phyloP scores from a whole-genome alignment of 2,329 filamentous ascomycete species.

The Hypoxylon sp. region DNA sequence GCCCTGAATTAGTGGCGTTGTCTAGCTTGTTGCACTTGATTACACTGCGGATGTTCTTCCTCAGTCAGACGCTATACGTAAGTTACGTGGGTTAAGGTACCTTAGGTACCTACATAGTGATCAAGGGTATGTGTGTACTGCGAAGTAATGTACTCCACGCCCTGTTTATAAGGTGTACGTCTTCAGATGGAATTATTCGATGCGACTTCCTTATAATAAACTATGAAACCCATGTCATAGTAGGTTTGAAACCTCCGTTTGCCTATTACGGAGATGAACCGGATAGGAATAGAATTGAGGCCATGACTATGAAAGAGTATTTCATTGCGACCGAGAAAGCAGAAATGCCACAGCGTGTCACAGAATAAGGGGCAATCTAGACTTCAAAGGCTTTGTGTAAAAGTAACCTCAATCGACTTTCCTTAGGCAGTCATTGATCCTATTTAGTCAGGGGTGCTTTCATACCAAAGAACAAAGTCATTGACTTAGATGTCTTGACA shows the following conservation, averaged over 20 bases:
- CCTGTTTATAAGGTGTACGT: background rate
- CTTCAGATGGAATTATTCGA: background rate
- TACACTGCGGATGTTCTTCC: background rate
- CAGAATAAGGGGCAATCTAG: background rate
- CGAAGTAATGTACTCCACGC: background rate
- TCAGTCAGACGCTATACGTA: background rate
- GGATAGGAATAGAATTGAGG: background rate
- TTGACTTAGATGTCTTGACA: background rate
- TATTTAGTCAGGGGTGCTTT: background rate
- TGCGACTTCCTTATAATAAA: background rate
- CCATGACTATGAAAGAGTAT: background rate
- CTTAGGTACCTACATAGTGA: no score
- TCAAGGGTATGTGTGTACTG: background rate
- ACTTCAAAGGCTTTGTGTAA: background rate
- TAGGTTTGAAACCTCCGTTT: background rate
- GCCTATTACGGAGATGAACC: background rate
- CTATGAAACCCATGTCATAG: background rate
- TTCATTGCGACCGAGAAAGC: background rate
- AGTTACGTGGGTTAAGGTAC: no score
- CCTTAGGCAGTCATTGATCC: no score
- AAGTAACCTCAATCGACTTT: background rate
- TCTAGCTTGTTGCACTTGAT: background rate
- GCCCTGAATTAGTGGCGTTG: background rate
- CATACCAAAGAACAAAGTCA: background rate
- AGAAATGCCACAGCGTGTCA: background rate